Conservation (phyloP, 768 basidiomycete genomes). For the Dictyophora rubrovolvata region DNA sequence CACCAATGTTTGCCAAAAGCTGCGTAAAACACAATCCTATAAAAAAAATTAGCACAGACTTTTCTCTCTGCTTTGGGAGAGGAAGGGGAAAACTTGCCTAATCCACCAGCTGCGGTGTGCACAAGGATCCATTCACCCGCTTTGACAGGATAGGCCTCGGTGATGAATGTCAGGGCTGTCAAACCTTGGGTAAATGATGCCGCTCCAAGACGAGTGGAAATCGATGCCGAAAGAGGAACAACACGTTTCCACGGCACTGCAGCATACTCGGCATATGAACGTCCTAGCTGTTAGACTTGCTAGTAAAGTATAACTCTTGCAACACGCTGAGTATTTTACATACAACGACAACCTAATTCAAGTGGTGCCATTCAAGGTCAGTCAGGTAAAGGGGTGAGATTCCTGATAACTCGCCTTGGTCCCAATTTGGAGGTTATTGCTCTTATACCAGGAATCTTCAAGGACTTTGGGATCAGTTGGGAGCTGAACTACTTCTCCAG, state of each 20-base stretch:
- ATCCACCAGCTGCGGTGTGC: constrained; percentile 87
- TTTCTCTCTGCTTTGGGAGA: constrained; percentile 24
- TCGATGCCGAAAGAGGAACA: constrained; percentile 51
- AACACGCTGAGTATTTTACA: not conserved
- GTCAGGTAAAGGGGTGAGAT: not conserved
- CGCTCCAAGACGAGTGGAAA: constrained; percentile 55
- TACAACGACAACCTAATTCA: not conserved
- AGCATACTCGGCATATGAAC: constrained; percentile 60
- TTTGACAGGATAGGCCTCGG: constrained; percentile 79
- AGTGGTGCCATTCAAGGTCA: not conserved
- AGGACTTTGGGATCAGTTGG: constrained; percentile 58
- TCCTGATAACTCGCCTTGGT: constrained; percentile 52
- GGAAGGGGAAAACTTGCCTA: constrained; percentile 31
- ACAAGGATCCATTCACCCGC: constrained; percentile 72
- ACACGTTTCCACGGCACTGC: constrained; percentile 52
- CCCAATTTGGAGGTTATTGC: constrained; percentile 57
- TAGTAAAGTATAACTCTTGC: not conserved
- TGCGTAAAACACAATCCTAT: constrained; percentile 49
- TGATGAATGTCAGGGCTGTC: constrained; percentile 67
- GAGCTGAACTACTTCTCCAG: constrained; percentile 66
- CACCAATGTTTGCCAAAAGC: constrained; percentile 62
- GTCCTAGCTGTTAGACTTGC: constrained; percentile 12
- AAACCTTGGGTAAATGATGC: constrained; percentile 64
- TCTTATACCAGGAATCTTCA: constrained; percentile 51
- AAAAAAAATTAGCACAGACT: not conserved